Conservation (phyloP, 2,329 filamentous ascomycete genomes). For the Colletotrichum acutatum region DNA sequence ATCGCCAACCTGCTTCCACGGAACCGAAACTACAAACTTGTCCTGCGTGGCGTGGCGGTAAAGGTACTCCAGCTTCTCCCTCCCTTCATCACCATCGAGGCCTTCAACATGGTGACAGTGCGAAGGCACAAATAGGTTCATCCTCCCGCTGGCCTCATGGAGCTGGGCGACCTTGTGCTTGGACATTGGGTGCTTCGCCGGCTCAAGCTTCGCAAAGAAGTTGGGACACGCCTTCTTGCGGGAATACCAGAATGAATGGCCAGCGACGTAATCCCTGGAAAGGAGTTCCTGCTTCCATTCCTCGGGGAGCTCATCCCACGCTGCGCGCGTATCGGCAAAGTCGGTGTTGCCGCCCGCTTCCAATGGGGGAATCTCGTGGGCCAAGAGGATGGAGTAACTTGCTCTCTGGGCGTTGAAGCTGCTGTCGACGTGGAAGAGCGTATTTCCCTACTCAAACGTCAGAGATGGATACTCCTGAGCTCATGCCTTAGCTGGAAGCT, state of each 20-base stretch:
- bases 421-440: constrained; percentile 65
- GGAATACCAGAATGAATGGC: constrained; percentile 63
- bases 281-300: constrained; percentile 48
- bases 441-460: constrained; percentile 50
- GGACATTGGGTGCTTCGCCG: constrained; percentile 48
- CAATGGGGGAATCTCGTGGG: constrained; percentile 59
- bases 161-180: constrained; percentile 61
- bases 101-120: constrained; percentile 65
- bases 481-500: no score
- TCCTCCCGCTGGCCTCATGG: constrained; percentile 62
- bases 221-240: constrained; percentile 62
- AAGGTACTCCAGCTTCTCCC: constrained; percentile 51
- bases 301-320: constrained; percentile 57
- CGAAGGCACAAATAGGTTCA: constrained; percentile 64
- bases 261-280: constrained; percentile 55
- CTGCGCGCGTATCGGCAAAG: constrained; percentile 64
- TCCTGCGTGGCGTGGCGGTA: constrained; percentile 58
- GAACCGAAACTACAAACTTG: constrained; percentile 57
- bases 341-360: constrained; percentile 61
- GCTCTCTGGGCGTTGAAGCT: constrained; percentile 66
- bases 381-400: constrained; percentile 61
- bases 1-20: constrained; percentile 61
- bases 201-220: constrained; percentile 58
- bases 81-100: constrained; percentile 47
- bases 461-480: no score